phyloP scores from a whole-genome alignment of 495 filamentous ascomycete species.

The Lindgomyces ingoldianus region DNA sequence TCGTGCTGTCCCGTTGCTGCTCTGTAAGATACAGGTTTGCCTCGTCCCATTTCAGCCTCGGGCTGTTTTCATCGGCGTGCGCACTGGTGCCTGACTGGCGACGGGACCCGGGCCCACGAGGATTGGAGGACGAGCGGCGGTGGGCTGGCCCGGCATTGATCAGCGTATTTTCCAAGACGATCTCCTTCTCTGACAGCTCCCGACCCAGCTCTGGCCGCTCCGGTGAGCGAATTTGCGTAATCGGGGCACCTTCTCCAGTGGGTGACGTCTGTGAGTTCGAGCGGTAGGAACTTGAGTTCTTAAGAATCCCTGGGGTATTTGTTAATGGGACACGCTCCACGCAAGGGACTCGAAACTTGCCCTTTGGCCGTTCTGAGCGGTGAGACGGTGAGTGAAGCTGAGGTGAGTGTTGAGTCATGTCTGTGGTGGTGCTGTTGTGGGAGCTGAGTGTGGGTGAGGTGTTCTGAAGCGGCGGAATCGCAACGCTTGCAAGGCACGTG shows the following conservation, averaged over 20 bases:
- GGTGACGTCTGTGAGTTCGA: conserved; percentile 53
- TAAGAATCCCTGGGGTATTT: conserved; percentile 75
- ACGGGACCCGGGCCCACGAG: conserved; percentile 63
- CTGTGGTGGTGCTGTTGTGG: conserved; percentile 17
- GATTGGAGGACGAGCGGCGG: conserved; percentile 75
- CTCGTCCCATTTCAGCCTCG: conserved; percentile 95
- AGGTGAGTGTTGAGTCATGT: conserved; percentile 41
- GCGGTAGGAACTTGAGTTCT: conserved; percentile 69
- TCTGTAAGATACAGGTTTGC: conserved; percentile 94
- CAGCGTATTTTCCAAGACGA: conserved; percentile 90
- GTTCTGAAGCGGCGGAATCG: conserved; percentile 6
- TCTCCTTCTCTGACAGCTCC: conserved; percentile 71
- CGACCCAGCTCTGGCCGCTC: conserved; percentile 43
- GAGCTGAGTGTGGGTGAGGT: conserved; percentile 1
- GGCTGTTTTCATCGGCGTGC: conserved; percentile 56
- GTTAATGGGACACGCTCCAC: background rate
- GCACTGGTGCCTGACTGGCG: conserved; percentile 63
- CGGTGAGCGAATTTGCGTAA: conserved; percentile 38
- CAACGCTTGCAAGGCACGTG: conserved; percentile 7
- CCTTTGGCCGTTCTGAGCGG: conserved; percentile 69
- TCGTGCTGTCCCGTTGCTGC: conserved; percentile 89
- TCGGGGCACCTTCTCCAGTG: conserved; percentile 38
- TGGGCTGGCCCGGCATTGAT: conserved; percentile 77
- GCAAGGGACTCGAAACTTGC: conserved; percentile 51
- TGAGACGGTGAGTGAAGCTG: conserved; percentile 39